A percentile compares a stretch with the other conserved stretches of the same genome.
phyloP scores from a whole-genome alignment of 2,329 filamentous ascomycete species.

The Ceratocystis albifundus region DNA sequence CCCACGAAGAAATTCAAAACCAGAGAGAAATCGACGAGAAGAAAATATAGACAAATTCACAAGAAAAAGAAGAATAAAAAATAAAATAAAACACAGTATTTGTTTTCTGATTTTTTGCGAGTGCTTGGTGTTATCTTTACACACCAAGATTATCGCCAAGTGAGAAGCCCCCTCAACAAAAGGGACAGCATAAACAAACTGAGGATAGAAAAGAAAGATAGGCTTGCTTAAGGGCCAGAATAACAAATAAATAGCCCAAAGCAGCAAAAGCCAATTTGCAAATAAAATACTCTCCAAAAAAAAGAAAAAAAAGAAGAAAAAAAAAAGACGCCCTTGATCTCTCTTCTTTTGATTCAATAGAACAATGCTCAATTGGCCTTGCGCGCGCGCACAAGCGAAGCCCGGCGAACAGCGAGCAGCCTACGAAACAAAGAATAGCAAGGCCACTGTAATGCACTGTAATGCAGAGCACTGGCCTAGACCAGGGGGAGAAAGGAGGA shows the following conservation, averaged over 20 bases:
- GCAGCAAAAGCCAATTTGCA: conserved; percentile 11
- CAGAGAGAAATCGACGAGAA: not conserved
- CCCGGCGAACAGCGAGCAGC: not conserved
- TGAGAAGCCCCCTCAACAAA: not conserved
- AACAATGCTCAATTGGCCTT: not conserved
- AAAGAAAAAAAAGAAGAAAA: no score
- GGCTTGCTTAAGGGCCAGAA: conserved; percentile 13
- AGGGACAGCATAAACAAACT: not conserved
- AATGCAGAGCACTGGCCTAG: conserved; percentile 12
- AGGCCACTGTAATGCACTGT: conserved; percentile 8
- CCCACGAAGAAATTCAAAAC: not conserved
- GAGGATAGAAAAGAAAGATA: not conserved
- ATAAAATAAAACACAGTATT: not conserved
- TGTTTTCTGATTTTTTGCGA: not conserved
- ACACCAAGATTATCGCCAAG: not conserved
- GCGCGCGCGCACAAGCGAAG: not conserved
- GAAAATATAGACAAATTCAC: not conserved
- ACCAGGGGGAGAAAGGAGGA: conserved; percentile 1
- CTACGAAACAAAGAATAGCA: not conserved
- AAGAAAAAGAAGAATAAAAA: conserved; percentile 6
- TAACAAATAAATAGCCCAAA: conserved; percentile 23
- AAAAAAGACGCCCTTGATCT: conserved; percentile 1
- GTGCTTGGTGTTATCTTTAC: not conserved
- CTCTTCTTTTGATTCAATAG: not conserved
- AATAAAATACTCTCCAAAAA: conserved; percentile 10